These are phyloP conservation scores for Asterophora lycoperdoides DNA, from an alignment of 768 basidiomycete species.

Conservation along the genomic window DNA sequence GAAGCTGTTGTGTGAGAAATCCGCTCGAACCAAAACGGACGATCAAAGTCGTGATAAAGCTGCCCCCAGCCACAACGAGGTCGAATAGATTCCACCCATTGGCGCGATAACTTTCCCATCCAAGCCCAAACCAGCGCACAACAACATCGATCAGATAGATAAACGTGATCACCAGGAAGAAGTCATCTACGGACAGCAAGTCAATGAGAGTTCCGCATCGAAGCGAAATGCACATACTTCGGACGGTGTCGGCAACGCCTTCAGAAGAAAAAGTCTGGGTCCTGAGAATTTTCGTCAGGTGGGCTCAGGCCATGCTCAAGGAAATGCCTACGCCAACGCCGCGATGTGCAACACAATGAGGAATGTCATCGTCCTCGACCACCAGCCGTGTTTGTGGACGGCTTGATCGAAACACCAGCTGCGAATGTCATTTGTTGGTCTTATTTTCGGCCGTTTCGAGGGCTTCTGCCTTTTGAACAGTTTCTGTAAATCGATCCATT, in stretches of 20 bases:
- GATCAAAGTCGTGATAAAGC: constrained; percentile 76
- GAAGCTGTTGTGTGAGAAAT: constrained; percentile 59
- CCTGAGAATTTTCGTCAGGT: constrained; percentile 39
- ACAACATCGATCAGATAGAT: constrained; percentile 74
- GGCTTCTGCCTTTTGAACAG: constrained; percentile 83
- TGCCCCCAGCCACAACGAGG: constrained; percentile 72
- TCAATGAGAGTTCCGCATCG: neutral
- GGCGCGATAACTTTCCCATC: constrained; percentile 76
- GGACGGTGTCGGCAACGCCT: constrained; percentile 44
- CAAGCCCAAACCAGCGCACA: constrained; percentile 80
- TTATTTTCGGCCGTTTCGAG: constrained; percentile 68
- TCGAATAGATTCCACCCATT: constrained; percentile 97
- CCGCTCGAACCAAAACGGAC: constrained; percentile 52
- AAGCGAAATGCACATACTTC: constrained; percentile 43
- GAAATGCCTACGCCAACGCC: constrained; percentile 64
- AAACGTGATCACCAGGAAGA: constrained; percentile 71
- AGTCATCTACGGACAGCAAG: constrained; percentile 46
- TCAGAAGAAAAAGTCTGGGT: constrained; percentile 69
- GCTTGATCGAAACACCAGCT: constrained; percentile 93
- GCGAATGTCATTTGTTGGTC: constrained; percentile 52
- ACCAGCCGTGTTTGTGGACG: constrained; percentile 89
- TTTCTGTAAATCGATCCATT: constrained; percentile 93
- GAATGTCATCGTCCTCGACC: constrained; percentile 75
- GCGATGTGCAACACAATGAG: constrained; percentile 80
- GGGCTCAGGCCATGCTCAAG: neutral